Evolutionary conservation across 2,329 filamentous ascomycete species (phyloP), one percentile per base, ranked within the genome.

Genomic region (Diaporthe sp.): DNA sequence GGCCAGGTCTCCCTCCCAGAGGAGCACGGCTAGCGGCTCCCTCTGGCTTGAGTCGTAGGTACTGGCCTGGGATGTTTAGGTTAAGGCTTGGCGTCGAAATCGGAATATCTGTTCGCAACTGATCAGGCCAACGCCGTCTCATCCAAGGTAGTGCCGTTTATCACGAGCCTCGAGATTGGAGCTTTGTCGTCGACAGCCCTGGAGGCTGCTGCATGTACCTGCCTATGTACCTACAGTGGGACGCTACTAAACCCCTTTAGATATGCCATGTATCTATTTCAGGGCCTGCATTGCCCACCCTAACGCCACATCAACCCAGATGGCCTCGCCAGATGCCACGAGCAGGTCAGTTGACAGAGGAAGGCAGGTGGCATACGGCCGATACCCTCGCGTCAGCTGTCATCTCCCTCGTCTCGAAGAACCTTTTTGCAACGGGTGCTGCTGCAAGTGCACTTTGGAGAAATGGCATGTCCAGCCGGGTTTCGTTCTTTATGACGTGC

Each of bases 11-110:
- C 28, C 17, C 25, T 49, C 61, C 28, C 28, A 44, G 17, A 67
- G 61, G 39, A 49, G 25, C 42, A 67, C 39, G 31, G 63, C 63
- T 70, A 70, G 49, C 65, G 49, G 47, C 49, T 39, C 55, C 47
- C 47, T 53, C 22, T 51, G 22, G 49, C 65, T 51, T n/a, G 65
- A 70, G 47, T 55, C 47, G 65, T 15, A 17, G 10, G 25, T 31
- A 8, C 49, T 51, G 15, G 15, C 7, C 25, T 12, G 17, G n/a
- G 22, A 12, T n/a, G 37, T 22, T 22, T 15, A 39, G n/a, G n/a
- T 2, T 34, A 17, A 53, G 31, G n/a, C 65, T 55, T 39, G 65
- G 65, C 31, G 20, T 68, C 65, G 37, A 55, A 25, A 25, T 25
- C 10, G 34, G 7, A 55, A 20, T n/a, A 17, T 7, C 10, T 15